Conservation (phyloP, 495 filamentous ascomycete genomes). For the Sordaria brevicollis region DNA sequence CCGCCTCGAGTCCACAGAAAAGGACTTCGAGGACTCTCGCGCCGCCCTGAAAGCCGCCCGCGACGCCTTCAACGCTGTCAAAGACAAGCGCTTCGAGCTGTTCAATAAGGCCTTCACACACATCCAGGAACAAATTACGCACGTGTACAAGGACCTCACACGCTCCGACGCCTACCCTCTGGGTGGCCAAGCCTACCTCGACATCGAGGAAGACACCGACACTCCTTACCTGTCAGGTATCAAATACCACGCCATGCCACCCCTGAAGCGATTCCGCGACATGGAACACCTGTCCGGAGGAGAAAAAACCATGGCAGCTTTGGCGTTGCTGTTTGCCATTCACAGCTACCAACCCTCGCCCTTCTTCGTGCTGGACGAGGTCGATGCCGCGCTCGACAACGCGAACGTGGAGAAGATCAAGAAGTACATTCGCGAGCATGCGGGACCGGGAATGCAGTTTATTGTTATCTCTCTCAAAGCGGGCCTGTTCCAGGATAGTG, state of each 20-base stretch:
- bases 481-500: constrained; percentile 85
- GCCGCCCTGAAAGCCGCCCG: constrained; percentile 60
- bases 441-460: constrained; percentile 96
- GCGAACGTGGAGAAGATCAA: constrained; percentile 92
- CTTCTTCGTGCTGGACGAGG: constrained; percentile 98
- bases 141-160: constrained; percentile 92
- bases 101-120: constrained; percentile 94
- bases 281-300: constrained; percentile 98
- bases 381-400: constrained; percentile 94
- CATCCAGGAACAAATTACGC: constrained; percentile 87
- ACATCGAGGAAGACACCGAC: constrained; percentile 80
- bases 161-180: constrained; percentile 73
- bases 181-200: constrained; percentile 90
- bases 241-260: constrained; percentile 98
- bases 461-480: constrained; percentile 95
- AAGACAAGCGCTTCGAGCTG: constrained; percentile 72
- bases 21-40: constrained; percentile 79
- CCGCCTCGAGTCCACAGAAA: constrained; percentile 74
- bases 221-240: constrained; percentile 83
- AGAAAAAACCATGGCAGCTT: constrained; percentile 97
- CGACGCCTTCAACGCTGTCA: constrained; percentile 71
- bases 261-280: constrained; percentile 94
- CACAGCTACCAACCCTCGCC: constrained; percentile 89
- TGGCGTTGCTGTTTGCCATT: constrained; percentile 91
- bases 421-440: constrained; percentile 88